Conservation (phyloP, 2,329 filamentous ascomycete species). For the Arthrobotrys entomopaga region DNA sequence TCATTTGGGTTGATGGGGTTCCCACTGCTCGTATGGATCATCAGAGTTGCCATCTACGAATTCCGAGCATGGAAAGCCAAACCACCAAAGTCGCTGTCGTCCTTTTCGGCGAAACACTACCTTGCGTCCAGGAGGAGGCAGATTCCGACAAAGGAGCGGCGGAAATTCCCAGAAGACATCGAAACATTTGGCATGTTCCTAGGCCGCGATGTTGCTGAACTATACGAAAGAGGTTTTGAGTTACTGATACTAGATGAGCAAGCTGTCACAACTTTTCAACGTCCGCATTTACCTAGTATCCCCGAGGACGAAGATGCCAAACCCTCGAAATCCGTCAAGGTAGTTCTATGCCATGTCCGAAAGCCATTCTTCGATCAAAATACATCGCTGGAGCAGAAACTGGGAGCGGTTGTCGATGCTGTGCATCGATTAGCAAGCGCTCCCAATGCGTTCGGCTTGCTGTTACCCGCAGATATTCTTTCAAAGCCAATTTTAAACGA, state of each 20-base stretch:
- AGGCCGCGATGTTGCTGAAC: slow-evolving; percentile 28
- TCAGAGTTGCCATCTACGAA: slow-evolving; percentile 45
- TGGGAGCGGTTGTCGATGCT: slow-evolving; percentile 45
- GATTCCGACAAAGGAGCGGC: slow-evolving; percentile 11
- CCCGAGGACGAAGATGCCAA: slow-evolving; percentile 30
- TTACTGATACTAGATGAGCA: slow-evolving; percentile 49
- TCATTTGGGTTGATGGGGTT: slow-evolving; percentile 46
- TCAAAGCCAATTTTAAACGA: slow-evolving; percentile 50
- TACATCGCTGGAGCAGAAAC: slow-evolving; percentile 36
- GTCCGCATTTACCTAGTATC: slow-evolving; percentile 46
- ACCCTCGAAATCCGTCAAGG: slow-evolving; percentile 26
- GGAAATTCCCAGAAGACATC: slow-evolving; percentile 34
- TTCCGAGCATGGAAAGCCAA: slow-evolving; percentile 38
- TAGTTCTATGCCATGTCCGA: slow-evolving; percentile 37
- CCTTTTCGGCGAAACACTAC: slow-evolving; percentile 34
- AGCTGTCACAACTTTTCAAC: slow-evolving; percentile 32
- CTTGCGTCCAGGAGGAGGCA: slow-evolving; percentile 37
- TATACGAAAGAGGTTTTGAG: slow-evolving; percentile 49
- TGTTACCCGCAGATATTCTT: slow-evolving; percentile 39
- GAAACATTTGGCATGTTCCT: slow-evolving; percentile 40
- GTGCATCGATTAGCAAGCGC: slow-evolving; percentile 46
- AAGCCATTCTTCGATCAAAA: slow-evolving; percentile 46
- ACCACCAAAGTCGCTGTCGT: slow-evolving; percentile 29
- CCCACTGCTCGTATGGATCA: slow-evolving; percentile 45
- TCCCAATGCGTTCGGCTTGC: slow-evolving; percentile 40